Percentiles rank a stretch among this genome's conserved stretches.
These are phyloP conservation scores for Cornus kousa DNA, from an alignment of 148 eudicot species.

Conservation along the genomic window DNA sequence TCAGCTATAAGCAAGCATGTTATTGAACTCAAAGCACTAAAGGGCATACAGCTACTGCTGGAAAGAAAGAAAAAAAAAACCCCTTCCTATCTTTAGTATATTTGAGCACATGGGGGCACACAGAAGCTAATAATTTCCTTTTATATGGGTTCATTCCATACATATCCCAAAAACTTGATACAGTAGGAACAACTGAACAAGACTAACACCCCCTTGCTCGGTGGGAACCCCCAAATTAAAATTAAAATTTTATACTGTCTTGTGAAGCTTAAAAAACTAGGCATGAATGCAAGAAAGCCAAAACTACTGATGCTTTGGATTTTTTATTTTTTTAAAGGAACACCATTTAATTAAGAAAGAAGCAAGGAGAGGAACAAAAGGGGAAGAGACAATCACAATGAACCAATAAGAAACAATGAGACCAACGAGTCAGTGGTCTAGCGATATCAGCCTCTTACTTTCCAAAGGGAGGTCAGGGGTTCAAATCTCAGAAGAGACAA, in stretches of 20 bases:
- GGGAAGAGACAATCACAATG: neutral
- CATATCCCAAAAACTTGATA: neutral
- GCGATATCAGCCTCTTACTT: too few relatives aligned
- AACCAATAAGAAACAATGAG: neutral
- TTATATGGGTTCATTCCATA: neutral
- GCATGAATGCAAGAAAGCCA: neutral
- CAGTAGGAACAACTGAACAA: neutral
- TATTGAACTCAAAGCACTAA: too few relatives aligned
- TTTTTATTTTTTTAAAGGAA: too few relatives aligned
- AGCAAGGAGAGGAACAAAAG: neutral
- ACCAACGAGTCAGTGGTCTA: too few relatives aligned
- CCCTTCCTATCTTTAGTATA: too few relatives aligned
- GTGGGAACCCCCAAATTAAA: neutral
- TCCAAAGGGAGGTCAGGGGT: too few relatives aligned
- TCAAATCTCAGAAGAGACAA: too few relatives aligned
- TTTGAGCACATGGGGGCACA: neutral
- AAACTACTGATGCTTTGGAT: neutral
- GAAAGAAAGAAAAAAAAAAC: too few relatives aligned
- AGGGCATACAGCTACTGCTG: too few relatives aligned
- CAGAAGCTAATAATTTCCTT: neutral
- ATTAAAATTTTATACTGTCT: neutral
- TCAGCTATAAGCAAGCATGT: too few relatives aligned
- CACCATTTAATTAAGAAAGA: too few relatives aligned
- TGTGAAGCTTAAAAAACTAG: neutral
- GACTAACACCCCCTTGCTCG: too few relatives aligned